These are phyloP conservation scores for Thermothelomyces thermophilus DNA, from an alignment of 2,329 filamentous ascomycete species.

Conservation along the genomic window DNA sequence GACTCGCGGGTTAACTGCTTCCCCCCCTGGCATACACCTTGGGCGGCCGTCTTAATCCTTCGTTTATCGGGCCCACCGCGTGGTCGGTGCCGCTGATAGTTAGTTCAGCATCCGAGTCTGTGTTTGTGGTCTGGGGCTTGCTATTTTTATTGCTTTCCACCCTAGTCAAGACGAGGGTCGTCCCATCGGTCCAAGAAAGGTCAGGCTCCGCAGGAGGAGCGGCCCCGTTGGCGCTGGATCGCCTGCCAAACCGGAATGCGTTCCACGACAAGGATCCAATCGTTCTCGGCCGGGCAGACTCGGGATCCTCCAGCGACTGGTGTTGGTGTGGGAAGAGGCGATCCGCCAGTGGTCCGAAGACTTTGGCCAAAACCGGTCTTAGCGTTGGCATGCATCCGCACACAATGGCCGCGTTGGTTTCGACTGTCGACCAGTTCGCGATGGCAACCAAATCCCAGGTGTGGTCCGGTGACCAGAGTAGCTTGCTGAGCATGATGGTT, in stretches of 20 bases:
- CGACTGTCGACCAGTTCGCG: conserved; percentile 25
- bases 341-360: conserved; percentile 21
- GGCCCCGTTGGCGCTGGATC: background rate
- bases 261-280: conserved; percentile 12
- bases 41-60: background rate
- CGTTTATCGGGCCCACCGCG: background rate
- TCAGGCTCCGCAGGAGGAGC: background rate
- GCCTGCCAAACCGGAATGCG: background rate
- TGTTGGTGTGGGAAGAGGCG: conserved; percentile 4
- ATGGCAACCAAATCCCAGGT: conserved; percentile 22
- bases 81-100: no score
- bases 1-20: no score
- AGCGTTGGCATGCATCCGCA: conserved; percentile 28
- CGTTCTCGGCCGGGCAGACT: background rate
- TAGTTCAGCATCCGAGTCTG: background rate
- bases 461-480: conserved; percentile 19
- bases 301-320: background rate
- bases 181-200: background rate
- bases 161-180: background rate
- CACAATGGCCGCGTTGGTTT: conserved; percentile 26
- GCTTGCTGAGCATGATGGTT: conserved; percentile 19
- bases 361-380: conserved; percentile 22
- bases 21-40: background rate
- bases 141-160: background rate
- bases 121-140: background rate